Conservation (phyloP, 2,329 filamentous ascomycete species). For the Aspergillus neotritici region DNA sequence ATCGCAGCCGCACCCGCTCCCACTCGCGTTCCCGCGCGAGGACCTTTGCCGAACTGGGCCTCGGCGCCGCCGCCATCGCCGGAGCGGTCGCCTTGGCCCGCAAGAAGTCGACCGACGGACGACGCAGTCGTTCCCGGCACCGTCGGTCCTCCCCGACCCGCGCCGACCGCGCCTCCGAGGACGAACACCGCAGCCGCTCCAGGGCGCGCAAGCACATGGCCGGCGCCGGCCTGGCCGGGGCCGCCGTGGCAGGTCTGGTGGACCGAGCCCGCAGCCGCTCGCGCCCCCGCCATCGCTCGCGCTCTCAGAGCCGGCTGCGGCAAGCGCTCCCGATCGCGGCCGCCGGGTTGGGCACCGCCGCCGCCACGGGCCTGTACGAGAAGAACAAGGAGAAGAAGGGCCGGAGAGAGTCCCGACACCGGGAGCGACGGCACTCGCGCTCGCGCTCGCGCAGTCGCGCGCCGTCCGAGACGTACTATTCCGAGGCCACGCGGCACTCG, state of each 20-base stretch:
- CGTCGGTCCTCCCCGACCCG: constrained; percentile 30
- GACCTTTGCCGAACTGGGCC: constrained; percentile 48
- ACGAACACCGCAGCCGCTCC: constrained; percentile 32
- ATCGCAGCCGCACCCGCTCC: constrained; percentile 39
- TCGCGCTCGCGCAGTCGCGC: constrained; percentile 44
- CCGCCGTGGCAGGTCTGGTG: constrained; percentile 57
- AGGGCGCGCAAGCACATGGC: constrained; percentile 56
- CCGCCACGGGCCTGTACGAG: constrained; percentile 58
- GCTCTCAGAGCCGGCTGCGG: constrained; percentile 51
- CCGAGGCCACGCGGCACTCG: constrained; percentile 38
- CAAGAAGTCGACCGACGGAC: constrained; percentile 48
- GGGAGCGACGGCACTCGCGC: constrained; percentile 40
- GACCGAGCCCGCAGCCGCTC: constrained; percentile 55
- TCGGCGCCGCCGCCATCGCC: constrained; percentile 55
- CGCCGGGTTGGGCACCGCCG: constrained; percentile 57
- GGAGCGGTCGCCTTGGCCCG: constrained; percentile 54
- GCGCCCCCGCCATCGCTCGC: constrained; percentile 46
- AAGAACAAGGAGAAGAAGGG: constrained; percentile 57
- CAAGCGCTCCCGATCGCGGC: constrained; percentile 56
- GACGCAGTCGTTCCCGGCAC: constrained; percentile 44
- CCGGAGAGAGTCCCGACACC: constrained; percentile 39
- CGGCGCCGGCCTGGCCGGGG: constrained; percentile 57
- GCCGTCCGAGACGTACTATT: constrained; percentile 33
- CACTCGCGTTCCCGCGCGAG: constrained; percentile 46
- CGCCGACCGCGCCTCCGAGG: constrained; percentile 15